phyloP scores from a whole-genome alignment of 2,329 filamentous ascomycete species.

The Scytalidium sp. region DNA sequence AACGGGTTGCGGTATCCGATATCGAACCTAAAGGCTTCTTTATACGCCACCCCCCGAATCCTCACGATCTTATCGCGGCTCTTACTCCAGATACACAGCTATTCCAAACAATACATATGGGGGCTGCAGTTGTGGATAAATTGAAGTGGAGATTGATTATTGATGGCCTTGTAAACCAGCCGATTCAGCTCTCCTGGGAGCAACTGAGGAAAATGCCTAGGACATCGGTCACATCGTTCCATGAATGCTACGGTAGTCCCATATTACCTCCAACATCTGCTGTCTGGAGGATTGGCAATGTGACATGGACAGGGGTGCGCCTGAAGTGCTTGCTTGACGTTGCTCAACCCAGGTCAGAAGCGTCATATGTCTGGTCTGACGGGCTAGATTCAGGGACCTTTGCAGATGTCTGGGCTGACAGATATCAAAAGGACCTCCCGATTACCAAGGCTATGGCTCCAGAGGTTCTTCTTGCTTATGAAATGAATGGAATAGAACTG shows the following conservation, averaged over 20 bases:
- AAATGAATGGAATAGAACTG: conserved; percentile 8
- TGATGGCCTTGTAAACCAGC: conserved; percentile 1
- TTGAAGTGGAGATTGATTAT: neutral
- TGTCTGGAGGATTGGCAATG: conserved; percentile 8
- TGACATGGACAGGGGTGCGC: conserved; percentile 3
- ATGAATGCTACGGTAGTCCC: conserved; percentile 9
- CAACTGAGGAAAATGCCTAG: conserved; percentile 1
- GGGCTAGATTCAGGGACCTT: conserved; percentile 6
- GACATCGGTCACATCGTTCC: conserved; percentile 7
- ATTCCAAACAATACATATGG: conserved; percentile 9
- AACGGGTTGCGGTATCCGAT: too few species aligned
- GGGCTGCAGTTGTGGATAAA: conserved; percentile 2
- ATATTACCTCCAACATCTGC: conserved; percentile 4
- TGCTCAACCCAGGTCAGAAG: too few species aligned
- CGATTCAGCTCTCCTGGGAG: neutral
- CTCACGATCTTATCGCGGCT: conserved; percentile 1
- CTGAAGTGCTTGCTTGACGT: conserved; percentile 2
- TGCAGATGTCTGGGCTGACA: conserved; percentile 3
- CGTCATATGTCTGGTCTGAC: conserved; percentile 3
- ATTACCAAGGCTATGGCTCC: conserved; percentile 4
- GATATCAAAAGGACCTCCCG: conserved; percentile 9
- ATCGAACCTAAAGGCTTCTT: conserved; percentile 4
- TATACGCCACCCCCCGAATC: conserved; percentile 4
- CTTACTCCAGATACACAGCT: conserved; percentile 5
- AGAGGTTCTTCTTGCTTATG: conserved; percentile 8